Evolutionary conservation across 129 eudicot genomes (phyloP).

Genomic region (Chrysanthemum makinoi): DNA sequence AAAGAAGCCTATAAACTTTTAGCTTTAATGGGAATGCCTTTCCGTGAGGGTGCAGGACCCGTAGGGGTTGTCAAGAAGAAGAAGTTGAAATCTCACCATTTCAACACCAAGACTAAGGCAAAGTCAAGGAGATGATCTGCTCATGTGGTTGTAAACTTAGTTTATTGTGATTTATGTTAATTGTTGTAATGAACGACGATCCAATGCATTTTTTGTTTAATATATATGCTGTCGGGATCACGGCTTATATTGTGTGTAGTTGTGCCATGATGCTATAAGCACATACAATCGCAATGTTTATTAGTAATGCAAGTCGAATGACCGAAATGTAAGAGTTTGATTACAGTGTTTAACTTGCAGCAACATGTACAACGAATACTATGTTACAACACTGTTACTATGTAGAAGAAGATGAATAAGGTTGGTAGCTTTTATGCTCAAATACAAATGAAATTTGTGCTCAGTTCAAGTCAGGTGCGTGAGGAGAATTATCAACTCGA

Average conservation of each 20-base stretch:
- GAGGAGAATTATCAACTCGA: too few species aligned
- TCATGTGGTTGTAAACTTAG: not conserved
- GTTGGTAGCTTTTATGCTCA: too few species aligned
- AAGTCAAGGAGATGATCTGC: conserved; percentile 39
- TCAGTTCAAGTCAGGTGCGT: too few species aligned
- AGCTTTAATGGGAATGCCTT: conserved; percentile 96
- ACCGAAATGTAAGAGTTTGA: not conserved
- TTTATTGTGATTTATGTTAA: conserved; percentile 21
- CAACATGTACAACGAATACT: too few species aligned
- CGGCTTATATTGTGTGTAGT: conserved; percentile 19
- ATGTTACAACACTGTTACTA: too few species aligned
- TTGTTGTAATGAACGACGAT: conserved; percentile 10
- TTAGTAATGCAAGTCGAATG: conserved; percentile 10
- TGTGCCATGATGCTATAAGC: conserved; percentile 19
- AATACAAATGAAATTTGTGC: too few species aligned
- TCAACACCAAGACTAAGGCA: conserved; percentile 72
- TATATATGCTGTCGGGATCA: not conserved
- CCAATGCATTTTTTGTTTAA: conserved; percentile 16
- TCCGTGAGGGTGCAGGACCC: conserved; percentile 70
- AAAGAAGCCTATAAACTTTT: conserved; percentile 75
- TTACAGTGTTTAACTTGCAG: too few species aligned
- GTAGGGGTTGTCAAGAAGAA: conserved; percentile 38
- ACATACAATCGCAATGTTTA: conserved; percentile 5
- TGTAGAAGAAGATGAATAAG: too few species aligned
- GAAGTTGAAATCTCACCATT: conserved; percentile 88